Base-by-base conservation (phyloP, 768 basidiomycete species). In the Lactarius trivialis region DNA sequence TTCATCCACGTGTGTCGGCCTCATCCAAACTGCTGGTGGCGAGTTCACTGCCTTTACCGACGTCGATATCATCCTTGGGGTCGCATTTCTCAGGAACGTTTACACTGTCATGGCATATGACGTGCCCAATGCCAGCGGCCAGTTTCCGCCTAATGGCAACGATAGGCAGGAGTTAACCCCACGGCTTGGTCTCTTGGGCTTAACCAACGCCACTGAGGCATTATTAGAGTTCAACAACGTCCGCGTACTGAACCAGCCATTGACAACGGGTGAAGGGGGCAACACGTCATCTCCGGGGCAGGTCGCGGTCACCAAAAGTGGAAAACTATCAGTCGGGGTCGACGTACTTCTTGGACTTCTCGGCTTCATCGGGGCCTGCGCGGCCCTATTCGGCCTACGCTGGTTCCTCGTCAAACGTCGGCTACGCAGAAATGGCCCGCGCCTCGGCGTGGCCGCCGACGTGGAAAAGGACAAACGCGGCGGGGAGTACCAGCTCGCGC, bases 31-130 rank as follows among this genome's bases (percentile, higher is more conserved):
- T 28, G 79, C 77, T 17, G 78, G 81, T 45, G 63, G 72, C 11
- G 66, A 73, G 15, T 77, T 88, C 50, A 67, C 72, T 12, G 69
- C 68, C 2, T 66, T 77, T 0, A 60, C 66, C 17, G 71, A 75
- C 15, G 73, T 82, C 19, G 89, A 91, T 71, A 85, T 92, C 74
- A 77, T 92, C 60, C 83, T 92, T 41, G 90, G 89, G 43, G 86
- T 89, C 0, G 84, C 89, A 0, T 92, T 92, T 70, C 74, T 92
- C 68, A 79, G 88, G 12, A 91, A 85, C 68, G 79, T 83, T 4
- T 92, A 93, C 70, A 85, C 82, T 14, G 88, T 93, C 65, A 81
- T 91, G 80, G 85, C 85, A 0, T 89, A 86, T 70, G 76, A 80
- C 51, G 61, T 68, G 0, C 85, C 85, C 2, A 68, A 74, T 52